Base-by-base conservation (phyloP, 805 yeast species). In the Candida sithepensis region DNA sequence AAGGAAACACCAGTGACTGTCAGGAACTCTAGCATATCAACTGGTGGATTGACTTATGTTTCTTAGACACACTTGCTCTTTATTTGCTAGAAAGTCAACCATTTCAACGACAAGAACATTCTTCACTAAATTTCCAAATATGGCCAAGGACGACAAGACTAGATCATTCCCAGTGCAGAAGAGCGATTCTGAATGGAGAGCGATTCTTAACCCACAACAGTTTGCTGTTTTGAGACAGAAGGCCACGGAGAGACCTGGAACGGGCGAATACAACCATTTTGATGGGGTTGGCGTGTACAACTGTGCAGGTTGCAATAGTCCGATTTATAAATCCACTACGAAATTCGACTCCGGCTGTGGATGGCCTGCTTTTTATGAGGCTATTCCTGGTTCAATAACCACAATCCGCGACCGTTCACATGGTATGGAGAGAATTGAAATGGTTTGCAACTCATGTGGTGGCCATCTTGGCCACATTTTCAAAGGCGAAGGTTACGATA, bases 301-400 rank as follows among this genome's bases (percentile, higher is more conserved):
- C 41, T 94, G 99, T 69, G 97, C 86, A 0, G 98, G 85, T 5
- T 94, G 99, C 67, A 75, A 74, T 43, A 71, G 77, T 39, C 96
- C 97, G 12, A 69, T 94, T 26, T 94, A 94, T 66, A 76, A 77
- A 50, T 82, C 96, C 24, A 71, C 75, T 28, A 78, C 96, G 3
- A 92, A 94, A 66, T 94, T 94, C 59, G 83, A 85, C 48, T 81
- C 96, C 12, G 89, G 89, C 45, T 94, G 99, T 66, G 99, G 99
- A 2, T 94, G 99, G 99, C 99, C 99, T 1, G 91, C 97, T 0
- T 94, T 94, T 66, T 92, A 84, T 65, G 85, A 88, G 48, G 97
- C 96, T 1, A 71, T 88, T 36, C 95, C 96, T 0, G 91, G 90
- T 0, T 75, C 96, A 5, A 75, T 94, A 36, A 74, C 66, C 19